Conservation (phyloP, 2,329 filamentous ascomycete genomes). For the Arthrobotrys pseudoclavata region DNA sequence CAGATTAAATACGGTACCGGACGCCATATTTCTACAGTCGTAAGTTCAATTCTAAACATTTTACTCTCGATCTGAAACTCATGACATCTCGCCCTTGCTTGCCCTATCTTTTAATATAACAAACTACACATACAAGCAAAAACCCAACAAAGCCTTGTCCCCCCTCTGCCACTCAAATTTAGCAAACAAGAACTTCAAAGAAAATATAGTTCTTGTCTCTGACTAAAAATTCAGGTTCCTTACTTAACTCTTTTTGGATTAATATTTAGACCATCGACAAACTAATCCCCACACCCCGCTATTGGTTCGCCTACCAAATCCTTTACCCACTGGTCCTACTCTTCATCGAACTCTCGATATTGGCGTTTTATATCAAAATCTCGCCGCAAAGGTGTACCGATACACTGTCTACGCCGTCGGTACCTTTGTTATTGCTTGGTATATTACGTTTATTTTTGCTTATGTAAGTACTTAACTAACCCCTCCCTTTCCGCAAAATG, state of each 20-base stretch:
- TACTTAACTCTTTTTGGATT: neutral
- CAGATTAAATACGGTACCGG: slow-evolving; percentile 60
- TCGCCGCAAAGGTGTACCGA: slow-evolving; percentile 63
- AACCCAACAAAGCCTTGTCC: slow-evolving; percentile 18
- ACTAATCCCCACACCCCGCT: slow-evolving; percentile 63
- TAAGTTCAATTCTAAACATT: slow-evolving; percentile 17
- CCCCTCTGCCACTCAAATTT: neutral
- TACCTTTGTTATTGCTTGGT: slow-evolving; percentile 64
- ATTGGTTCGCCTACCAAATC: slow-evolving; percentile 67
- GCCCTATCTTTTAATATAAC: slow-evolving; percentile 16
- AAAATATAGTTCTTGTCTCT: neutral
- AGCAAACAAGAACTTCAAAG: neutral
- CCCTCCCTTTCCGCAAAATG: neutral
- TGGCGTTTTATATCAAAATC: slow-evolving; percentile 68
- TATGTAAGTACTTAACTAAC: slow-evolving; percentile 61
- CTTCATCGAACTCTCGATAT: slow-evolving; percentile 67
- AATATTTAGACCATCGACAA: slow-evolving; percentile 39
- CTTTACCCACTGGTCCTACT: slow-evolving; percentile 65
- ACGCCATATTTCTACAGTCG: slow-evolving; percentile 60
- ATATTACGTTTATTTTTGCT: slow-evolving; percentile 64
- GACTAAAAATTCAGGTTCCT: neutral
- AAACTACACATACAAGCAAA: neutral
- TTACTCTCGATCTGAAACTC: neutral
- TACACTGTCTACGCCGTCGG: slow-evolving; percentile 65
- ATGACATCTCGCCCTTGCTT: slow-evolving; percentile 27